Conservation (phyloP, 768 basidiomycete species). For the Russula sp. region DNA sequence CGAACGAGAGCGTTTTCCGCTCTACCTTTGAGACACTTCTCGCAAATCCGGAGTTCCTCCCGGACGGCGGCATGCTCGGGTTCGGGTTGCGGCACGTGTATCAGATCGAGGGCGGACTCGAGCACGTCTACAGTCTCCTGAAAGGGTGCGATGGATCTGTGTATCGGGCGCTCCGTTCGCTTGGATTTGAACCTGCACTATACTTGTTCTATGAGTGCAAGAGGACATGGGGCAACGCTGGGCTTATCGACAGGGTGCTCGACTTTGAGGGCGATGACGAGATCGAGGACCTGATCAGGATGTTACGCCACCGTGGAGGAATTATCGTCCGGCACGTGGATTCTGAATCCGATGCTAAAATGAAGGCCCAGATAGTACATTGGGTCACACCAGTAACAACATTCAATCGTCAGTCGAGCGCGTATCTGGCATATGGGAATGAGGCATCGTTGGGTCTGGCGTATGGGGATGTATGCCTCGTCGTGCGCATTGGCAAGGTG, state of each 20-base stretch:
- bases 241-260: neutral
- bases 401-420: too few species aligned
- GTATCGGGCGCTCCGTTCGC: neutral
- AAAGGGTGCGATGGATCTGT: conserved; percentile 4
- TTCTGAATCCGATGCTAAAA: neutral
- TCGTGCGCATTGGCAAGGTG: conserved; percentile 10
- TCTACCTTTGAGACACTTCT: conserved; percentile 27
- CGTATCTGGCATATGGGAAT: too few species aligned
- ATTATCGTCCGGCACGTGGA: neutral
- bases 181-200: neutral
- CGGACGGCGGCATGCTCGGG: too few species aligned
- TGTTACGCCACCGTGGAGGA: neutral
- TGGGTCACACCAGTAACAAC: too few species aligned
- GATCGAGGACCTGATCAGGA: neutral
- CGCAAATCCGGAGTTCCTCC: conserved; percentile 27
- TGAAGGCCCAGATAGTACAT: neutral
- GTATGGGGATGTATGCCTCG: too few species aligned
- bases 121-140: neutral
- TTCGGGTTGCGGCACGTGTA: conserved; percentile 37
- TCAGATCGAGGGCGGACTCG: conserved; percentile 22
- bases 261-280: neutral
- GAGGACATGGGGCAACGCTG: too few species aligned
- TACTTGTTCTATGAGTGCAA: neutral
- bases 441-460: too few species aligned
- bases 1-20: conserved; percentile 13